Evolutionary conservation across 2,329 filamentous ascomycete genomes (phyloP), one percentile per base, ranked within the genome.

Genomic region (Trichoderma lentiforme): DNA sequence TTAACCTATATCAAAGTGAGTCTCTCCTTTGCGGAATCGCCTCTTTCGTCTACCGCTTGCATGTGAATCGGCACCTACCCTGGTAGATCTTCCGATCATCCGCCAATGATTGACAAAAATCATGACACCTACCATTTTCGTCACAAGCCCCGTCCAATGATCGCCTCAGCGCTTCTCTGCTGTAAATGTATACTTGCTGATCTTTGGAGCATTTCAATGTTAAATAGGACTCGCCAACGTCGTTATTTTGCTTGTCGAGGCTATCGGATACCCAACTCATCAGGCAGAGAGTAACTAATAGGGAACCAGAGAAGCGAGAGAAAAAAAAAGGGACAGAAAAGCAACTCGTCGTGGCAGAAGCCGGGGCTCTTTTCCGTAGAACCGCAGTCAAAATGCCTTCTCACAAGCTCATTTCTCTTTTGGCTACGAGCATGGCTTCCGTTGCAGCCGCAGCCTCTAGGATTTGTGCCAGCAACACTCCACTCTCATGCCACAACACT

Each of bases 401-500:
- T 18, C 30, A 74, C 58, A 71, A 72, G 64, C 34, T 53, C 47
- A 63, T 73, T n/a, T 70, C 74, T 53, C 65, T 76, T 15, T 30
- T 73, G n/a, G 74, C 74, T 36, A 71, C 34, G 34, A 36, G 34
- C 14, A 36, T 75, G 43, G 75, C 71, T 56, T 62, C 74, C 36
- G 71, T 65, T 68, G 62, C 70, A 30, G 71, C 58, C 34, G 62
- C 71, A 24, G 73, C 66, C 21, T 53, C 74, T 34, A 71, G 73
- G 65, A 74, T 72, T 21, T 80, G 79, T 73, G 76, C 77, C 1
- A 73, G 68, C 65, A 73, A 82, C 72, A 77, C 81, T 5, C 85
- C 86, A 73, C 78, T 91, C 67, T 91, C 89, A 77, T 93, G 91
- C 79, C 87, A 90, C 74, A 90, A 90, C 76, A 87, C 85, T 7